Base-by-base conservation (phyloP, 169 alveolate species). In the Besnoitia besnoiti region DNA sequence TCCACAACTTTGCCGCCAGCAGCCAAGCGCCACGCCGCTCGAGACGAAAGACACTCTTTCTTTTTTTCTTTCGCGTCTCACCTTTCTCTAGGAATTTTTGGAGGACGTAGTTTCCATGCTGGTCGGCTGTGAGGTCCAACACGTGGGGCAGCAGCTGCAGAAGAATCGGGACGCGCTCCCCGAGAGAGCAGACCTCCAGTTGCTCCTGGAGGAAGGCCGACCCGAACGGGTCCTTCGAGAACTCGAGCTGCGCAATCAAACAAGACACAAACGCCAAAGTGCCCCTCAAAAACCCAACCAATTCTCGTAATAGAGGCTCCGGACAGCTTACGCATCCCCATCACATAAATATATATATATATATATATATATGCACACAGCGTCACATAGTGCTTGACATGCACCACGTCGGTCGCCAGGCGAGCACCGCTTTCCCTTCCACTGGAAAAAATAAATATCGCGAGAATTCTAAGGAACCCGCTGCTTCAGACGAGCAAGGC, bases 61-160 rank as follows among this genome's bases (percentile, higher is more conserved):
- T 47, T 21, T 46, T 30, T 67, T 24, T 49, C 82, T 51, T 8
- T 7, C 19, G 4, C 12, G 7, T 55, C 67, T 55, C 67, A 55
- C 67, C 67, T 16, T 5, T 55, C 24, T 55, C 67, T 24, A 94
- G 85, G 85, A 94, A 92, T 46, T 94, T 94, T 93, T 94, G 96
- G 49, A 94, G 89, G 89, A 94, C 95, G 77, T 90, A 92, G 85
- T 90, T 92, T 75, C 96, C 96, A n/a, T 91, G 90, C 51, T 79
- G 93, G 59, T 94, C 96, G 0, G 94, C 91, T 30, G 95, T 77
- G 85, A 94, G 94, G 90, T 67, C 90, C 77, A 80, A 80, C 67
- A 82, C 87, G 49, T 89, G 89, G 46, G 91, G 89, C 80, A 92
- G 93, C 76, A 92, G 61, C 90, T 61, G 90, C 47, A 61, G 10